Base-by-base conservation (phyloP, 805 yeast species). In the Metschnikowia anglica region DNA sequence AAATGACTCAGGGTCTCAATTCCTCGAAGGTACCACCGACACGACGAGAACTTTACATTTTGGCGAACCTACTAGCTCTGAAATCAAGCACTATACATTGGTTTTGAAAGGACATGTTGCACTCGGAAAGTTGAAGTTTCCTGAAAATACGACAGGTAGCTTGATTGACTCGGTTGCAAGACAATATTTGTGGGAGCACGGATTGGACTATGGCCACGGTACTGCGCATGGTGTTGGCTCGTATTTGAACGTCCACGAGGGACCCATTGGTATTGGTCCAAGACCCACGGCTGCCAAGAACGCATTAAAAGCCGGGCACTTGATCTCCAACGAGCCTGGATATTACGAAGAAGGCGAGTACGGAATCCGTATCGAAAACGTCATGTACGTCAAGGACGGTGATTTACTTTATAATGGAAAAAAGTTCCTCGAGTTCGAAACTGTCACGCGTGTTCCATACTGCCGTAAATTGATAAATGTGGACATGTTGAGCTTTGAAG, bases 391-490 rank as follows among this genome's bases (percentile, higher is more conserved):
- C 30, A 70, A 69, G 48, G 70, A 68, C 36, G 54, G 67, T 35
- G 74, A 69, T 8, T 60, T 55, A 40, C 27, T 54, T 0, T 77
- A 73, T 62, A 81, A 79, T 41, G 86, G 79, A 37, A 72, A 70
- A 51, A 63, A 67, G 44, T 84, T 79, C 57, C 74, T 79, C 37
- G 79, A 77, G 47, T 89, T 93, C 60, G 95, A 87, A 48, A 88
- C 95, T 51, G 68, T 88, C 39, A 91, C 98, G 0, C 63, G 81
- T 53, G 86, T 87, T 16, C 99, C 99, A 15, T 85, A 85, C 63
- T 88, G 96, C 61, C 73, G 73, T 49, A 80, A 77, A 38, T 73
- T 91, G 58, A 88, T 90, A 45, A 87, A 89, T 58, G 60, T 53
- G 6, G 51, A 55, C 5, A 51, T 87, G 58, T 70, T 91, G 52